Evolutionary conservation across 2,329 filamentous ascomycete genomes (phyloP), one percentile per base, ranked within the genome.

Genomic region (Xylariaceae sp.): DNA sequence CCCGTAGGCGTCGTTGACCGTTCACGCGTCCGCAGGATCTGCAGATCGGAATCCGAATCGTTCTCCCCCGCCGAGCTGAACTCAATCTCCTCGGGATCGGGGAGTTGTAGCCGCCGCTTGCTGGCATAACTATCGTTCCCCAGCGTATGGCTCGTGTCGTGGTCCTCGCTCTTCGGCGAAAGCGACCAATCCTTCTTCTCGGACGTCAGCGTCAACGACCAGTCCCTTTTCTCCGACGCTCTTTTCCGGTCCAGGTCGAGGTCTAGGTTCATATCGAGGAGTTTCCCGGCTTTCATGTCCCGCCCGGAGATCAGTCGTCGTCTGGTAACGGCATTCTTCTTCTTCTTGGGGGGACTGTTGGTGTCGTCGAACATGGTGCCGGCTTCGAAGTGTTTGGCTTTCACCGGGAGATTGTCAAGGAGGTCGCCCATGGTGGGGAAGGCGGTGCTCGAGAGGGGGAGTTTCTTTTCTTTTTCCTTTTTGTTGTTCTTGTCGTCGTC

Each of bases 81-180:
- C 29, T 67, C 65, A 2, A 64, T 56, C 4, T 63, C 61, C 9
- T 64, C 61, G 8, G 62, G 52, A 39, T 58, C 61, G 39, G 52
- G 6, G 45, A 42, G 11, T 37, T 12, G 6, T 31, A 55, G 34
- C 6, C 62, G 50, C 7, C 58, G 35, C 6, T 58, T 37, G 19
- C 19, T 19, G 19, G 19, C 30, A 8, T 58, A 53, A 9, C 19
- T 53, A 34, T 56, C 56, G 27, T 53, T 19, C 19, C 19, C 19
- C 19, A 19, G 19, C 19, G 19, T 19, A 19, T 19, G 19, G 19
- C 19, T 19, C 19, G 19, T 19, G 19, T 19, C 19, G 19, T 19
- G 19, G 19, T 19, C 19, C 19, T 19, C 19, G 19, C 19, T 19
- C 19, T 19, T 19, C 19, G 19, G 19, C 19, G 19, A 19, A 19